Base-by-base conservation (phyloP, 805 yeast species). In the Debaryomyces tyrocola region DNA sequence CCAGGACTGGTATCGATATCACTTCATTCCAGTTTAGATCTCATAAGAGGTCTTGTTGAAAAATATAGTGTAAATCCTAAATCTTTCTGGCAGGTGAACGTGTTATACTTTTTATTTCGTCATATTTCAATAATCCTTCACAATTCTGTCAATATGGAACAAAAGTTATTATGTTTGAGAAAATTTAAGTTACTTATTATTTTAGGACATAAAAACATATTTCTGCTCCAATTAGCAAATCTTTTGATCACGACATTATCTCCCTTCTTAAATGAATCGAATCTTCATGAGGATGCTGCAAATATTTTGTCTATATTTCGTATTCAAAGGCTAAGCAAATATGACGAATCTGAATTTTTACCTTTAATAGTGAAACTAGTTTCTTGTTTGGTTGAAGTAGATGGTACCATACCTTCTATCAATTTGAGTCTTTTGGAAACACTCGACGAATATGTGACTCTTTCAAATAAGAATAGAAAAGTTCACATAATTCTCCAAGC, bases 41-140 rank as follows among this genome's bases (percentile, higher is more conserved):
- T 68, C 38, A 47, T 66, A 11, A 43, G 43, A 6, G 56, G 57
- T 17, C 40, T 68, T 20, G 49, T 68, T 10, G 46, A 46, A 10
- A 64, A 62, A 44, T 65, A 57, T 44, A 43, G 50, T 7, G 39
- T 42, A 1, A 31, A 45, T 1, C 17, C 45, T 4, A 42, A 33
- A 1, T 46, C 49, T 4, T 64, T 67, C 28, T 79, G 82, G 82
- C 37, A 53, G 1, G 44, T 62, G 1, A 56, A 60, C 3, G 53
- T 52, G 6, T 55, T 69, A 6, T 70, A 69, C 49, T 77, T 78
- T 54, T 41, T 79, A 2, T 35, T 66, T 1, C 59, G 74, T n/a
- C 63, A 68, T 20, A 20, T 73, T 2, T 44, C 73, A 2, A 29
- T 59, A 2, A 36, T 55, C 2, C 36, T 75, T 2, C 53, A 58